phyloP scores from a whole-genome alignment of 208 protist species.

The Trypanosoma caninum region DNA sequence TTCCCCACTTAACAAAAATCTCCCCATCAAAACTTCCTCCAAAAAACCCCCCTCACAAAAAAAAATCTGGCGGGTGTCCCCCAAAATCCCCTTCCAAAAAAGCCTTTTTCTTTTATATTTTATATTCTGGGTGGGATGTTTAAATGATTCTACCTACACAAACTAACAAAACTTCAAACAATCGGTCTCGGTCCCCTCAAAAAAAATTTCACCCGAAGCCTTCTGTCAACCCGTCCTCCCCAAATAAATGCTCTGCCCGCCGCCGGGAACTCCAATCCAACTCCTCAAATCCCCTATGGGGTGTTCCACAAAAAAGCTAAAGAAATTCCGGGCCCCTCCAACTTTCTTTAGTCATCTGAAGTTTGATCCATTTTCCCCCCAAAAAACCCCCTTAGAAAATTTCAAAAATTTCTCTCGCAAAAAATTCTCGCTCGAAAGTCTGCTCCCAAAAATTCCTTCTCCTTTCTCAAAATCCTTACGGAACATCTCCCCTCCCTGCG shows the following conservation, averaged over 20 bases:
- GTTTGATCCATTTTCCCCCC: constrained; percentile 23
- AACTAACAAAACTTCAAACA: constrained; percentile 12
- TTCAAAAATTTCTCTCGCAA: constrained; percentile 27
- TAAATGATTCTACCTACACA: background rate
- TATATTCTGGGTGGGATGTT: too few relatives aligned
- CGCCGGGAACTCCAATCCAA: constrained; percentile 23
- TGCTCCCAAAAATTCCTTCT: constrained; percentile 39
- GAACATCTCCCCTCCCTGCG: constrained; percentile 21
- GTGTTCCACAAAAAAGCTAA: constrained; percentile 25
- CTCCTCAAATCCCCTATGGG: constrained; percentile 21
- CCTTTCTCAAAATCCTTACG: constrained; percentile 22
- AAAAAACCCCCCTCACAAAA: constrained; percentile 3
- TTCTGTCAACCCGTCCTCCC: constrained; percentile 39
- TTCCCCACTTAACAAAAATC: constrained; percentile 5
- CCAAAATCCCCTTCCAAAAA: constrained; percentile 19
- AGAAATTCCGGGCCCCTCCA: constrained; percentile 31
- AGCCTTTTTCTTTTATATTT: constrained; percentile 19
- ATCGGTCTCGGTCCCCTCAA: constrained; percentile 25
- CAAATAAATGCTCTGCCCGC: constrained; percentile 30
- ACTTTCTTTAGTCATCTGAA: constrained; percentile 24
- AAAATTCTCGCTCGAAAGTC: constrained; percentile 25
- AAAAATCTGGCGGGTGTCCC: constrained; percentile 18
- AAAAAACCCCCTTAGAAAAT: constrained; percentile 20
- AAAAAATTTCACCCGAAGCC: constrained; percentile 35
- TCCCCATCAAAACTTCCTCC: constrained; percentile 15